Conservation (phyloP, 1,284 basidiomycete genomes). For the Ceratobasidium sp. region DNA sequence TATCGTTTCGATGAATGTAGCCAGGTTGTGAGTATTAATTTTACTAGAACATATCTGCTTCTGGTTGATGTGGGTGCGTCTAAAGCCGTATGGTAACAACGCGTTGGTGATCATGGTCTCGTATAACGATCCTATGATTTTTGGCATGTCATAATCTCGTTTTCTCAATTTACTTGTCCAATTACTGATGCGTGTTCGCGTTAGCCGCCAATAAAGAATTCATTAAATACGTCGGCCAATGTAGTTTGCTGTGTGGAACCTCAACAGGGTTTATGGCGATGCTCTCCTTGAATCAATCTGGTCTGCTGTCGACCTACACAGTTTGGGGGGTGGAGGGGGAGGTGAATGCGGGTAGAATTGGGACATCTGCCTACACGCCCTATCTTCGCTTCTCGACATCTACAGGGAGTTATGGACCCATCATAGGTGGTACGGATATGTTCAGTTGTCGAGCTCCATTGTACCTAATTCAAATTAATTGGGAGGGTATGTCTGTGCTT, state of each 20-base stretch:
- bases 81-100: conserved; percentile 71
- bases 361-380: too few relatives aligned
- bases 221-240: conserved; percentile 66
- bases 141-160: conserved; percentile 52
- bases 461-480: too few relatives aligned
- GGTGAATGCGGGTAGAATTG: conserved; percentile 30
- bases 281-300: conserved; percentile 70
- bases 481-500: too few relatives aligned
- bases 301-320: conserved; percentile 54
- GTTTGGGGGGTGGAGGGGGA: too few relatives aligned
- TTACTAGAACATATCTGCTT: not conserved
- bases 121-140: conserved; percentile 71
- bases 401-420: too few relatives aligned
- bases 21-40: conserved; percentile 72
- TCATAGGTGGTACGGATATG: too few relatives aligned
- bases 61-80: conserved; percentile 4
- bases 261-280: conserved; percentile 70
- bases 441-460: too few relatives aligned
- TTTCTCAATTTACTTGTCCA: too few relatives aligned
- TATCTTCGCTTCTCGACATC: too few relatives aligned
- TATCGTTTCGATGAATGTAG: conserved; percentile 73
- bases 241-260: conserved; percentile 78
- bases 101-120: conserved; percentile 68
- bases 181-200: too few relatives aligned
- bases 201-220: conserved; percentile 69